A percentile compares a stretch with the other conserved stretches of the same genome.
These are phyloP conservation scores for Malus hybrid DNA, from an alignment of 331 rosid species.

Conservation along the genomic window DNA sequence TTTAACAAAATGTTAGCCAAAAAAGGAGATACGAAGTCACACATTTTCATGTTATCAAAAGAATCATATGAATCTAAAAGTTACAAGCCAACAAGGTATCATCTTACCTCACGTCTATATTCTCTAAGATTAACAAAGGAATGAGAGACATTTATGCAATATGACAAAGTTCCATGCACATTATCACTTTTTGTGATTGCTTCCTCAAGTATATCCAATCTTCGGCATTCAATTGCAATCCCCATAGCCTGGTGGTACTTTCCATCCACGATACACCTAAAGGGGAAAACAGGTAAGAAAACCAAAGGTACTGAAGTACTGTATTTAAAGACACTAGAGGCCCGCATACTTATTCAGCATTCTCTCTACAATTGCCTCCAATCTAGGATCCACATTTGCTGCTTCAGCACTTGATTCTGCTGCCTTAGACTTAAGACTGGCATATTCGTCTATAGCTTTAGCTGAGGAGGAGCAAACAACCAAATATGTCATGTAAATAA, in stretches of 20 bases:
- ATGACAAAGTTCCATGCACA: slow-evolving; percentile 75
- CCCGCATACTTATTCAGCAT: slow-evolving; percentile 76
- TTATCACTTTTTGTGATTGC: slow-evolving; percentile 82
- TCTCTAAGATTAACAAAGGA: slow-evolving; percentile 88
- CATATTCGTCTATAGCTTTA: slow-evolving; percentile 88
- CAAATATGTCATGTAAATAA: slow-evolving; percentile 6
- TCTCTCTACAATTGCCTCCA: slow-evolving; percentile 92
- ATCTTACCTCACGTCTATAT: slow-evolving; percentile 78
- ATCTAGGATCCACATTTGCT: slow-evolving; percentile 58
- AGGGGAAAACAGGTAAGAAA: slow-evolving; percentile 6
- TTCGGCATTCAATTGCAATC: slow-evolving; percentile 80
- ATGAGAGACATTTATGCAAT: slow-evolving; percentile 74
- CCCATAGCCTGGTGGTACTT: slow-evolving; percentile 91
- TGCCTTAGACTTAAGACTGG: slow-evolving; percentile 71
- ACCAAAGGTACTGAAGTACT: background rate
- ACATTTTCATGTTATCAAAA: background rate
- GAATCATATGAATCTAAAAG: background rate
- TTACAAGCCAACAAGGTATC: background rate
- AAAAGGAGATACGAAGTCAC: background rate
- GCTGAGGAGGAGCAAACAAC: slow-evolving; percentile 46
- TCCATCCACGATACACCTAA: slow-evolving; percentile 80
- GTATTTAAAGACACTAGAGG: background rate
- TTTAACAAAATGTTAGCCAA: no score
- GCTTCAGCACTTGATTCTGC: slow-evolving; percentile 59
- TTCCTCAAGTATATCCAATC: slow-evolving; percentile 93